Percentiles rank a stretch among this genome's conserved stretches.
These are phyloP conservation scores for Coniochaeta ligniaria DNA, from an alignment of 2,329 filamentous ascomycete species.

Conservation along the genomic window DNA sequence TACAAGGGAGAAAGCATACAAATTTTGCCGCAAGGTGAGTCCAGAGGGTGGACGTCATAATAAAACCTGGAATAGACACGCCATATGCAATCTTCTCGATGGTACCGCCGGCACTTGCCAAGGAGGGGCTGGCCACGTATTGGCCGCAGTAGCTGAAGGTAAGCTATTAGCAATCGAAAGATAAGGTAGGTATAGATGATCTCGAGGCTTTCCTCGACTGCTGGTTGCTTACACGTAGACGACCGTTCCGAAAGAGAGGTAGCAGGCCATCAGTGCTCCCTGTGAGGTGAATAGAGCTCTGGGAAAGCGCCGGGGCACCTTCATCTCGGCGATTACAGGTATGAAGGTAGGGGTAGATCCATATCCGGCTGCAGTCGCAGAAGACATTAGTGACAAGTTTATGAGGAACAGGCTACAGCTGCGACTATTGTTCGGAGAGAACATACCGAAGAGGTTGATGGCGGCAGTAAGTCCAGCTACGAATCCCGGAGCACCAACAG, in stretches of 20 bases:
- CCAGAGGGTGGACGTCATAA: conserved; percentile 30
- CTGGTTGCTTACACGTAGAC: conserved; percentile 35
- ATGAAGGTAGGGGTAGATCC: conserved; percentile 5
- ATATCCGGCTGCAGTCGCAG: background rate
- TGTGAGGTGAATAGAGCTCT: conserved; percentile 50
- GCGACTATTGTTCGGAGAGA: conserved; percentile 5
- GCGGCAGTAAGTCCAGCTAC: conserved; percentile 10
- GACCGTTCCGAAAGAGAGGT: conserved; percentile 51
- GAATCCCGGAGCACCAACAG: conserved; percentile 12
- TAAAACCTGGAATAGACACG: conserved; percentile 46
- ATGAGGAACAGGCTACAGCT: background rate
- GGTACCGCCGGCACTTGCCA: conserved; percentile 50
- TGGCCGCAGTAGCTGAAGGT: conserved; percentile 43
- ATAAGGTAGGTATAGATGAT: background rate
- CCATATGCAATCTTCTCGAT: conserved; percentile 58
- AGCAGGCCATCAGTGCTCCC: conserved; percentile 52
- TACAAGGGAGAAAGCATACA: conserved; percentile 6
- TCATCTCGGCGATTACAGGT: conserved; percentile 54
- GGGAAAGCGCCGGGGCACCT: conserved; percentile 48
- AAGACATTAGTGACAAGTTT: background rate
- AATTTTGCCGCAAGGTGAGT: conserved; percentile 25
- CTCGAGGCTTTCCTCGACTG: too few species aligned
- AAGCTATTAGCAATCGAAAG: background rate
- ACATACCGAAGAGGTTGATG: conserved; percentile 7
- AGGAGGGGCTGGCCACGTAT: conserved; percentile 55